Evolutionary conservation across 2,329 filamentous ascomycete species (phyloP).

Genomic region (Exophiala sp.): DNA sequence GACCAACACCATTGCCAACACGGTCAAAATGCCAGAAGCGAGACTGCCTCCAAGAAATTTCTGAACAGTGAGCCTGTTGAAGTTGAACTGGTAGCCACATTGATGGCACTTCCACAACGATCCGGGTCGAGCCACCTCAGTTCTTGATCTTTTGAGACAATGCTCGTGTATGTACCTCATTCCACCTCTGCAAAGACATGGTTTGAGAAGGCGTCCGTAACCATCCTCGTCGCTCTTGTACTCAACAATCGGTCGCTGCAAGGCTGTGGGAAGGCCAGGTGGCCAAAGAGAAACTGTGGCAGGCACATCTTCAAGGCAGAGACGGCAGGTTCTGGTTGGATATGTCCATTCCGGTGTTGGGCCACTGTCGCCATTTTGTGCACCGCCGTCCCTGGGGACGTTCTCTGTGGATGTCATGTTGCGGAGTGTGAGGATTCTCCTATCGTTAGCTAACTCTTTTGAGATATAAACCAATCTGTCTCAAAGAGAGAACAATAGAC

Average conservation of each 20-base stretch:
- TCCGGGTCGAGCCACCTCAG: slow-evolving; percentile 58
- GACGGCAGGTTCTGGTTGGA: slow-evolving; percentile 74
- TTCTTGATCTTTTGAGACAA: slow-evolving; percentile 79
- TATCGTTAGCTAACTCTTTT: too few relatives aligned
- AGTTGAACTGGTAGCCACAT: slow-evolving; percentile 28
- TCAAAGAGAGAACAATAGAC: background rate
- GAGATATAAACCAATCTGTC: too few relatives aligned
- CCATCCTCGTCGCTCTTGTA: slow-evolving; percentile 67
- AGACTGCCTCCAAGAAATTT: slow-evolving; percentile 60
- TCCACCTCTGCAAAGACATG: slow-evolving; percentile 90
- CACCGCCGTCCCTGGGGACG: background rate
- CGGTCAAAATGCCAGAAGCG: slow-evolving; percentile 67
- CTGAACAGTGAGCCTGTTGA: slow-evolving; percentile 25
- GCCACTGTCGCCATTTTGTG: background rate
- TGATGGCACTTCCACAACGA: slow-evolving; percentile 29
- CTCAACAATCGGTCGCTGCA: slow-evolving; percentile 57
- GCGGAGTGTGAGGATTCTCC: background rate
- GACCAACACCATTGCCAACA: slow-evolving; percentile 65
- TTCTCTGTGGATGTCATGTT: slow-evolving; percentile 11
- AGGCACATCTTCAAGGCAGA: slow-evolving; percentile 73
- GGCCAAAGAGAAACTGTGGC: slow-evolving; percentile 58
- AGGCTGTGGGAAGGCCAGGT: slow-evolving; percentile 53
- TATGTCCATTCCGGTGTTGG: slow-evolving; percentile 44
- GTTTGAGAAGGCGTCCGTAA: slow-evolving; percentile 75
- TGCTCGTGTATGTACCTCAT: slow-evolving; percentile 92